A percentile compares a stretch with the other conserved stretches of the same genome.
These are phyloP conservation scores for Rubus parviflorus DNA, from an alignment of 306 rosid species.

Conservation along the genomic window DNA sequence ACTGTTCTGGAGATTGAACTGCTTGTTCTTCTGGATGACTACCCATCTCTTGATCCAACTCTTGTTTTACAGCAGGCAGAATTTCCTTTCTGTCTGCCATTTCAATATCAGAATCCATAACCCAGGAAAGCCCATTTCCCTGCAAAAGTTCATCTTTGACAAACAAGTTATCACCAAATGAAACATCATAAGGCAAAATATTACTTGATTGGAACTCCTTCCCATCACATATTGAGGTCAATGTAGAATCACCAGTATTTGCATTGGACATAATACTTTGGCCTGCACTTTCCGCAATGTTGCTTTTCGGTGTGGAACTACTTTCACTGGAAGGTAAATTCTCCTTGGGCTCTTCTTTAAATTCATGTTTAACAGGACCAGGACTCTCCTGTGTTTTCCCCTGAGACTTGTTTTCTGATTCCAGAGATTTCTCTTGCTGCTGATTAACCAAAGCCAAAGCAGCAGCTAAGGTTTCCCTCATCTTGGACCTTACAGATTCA, in stretches of 20 bases:
- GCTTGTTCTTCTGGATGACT: constrained; percentile 34
- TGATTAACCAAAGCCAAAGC: constrained; percentile 74
- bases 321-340: constrained; percentile 25
- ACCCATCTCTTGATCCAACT: constrained; percentile 35
- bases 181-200: constrained; percentile 65
- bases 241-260: constrained; percentile 31
- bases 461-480: constrained; percentile 85
- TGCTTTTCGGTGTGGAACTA: constrained; percentile 29
- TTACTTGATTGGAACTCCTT: constrained; percentile 60
- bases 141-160: constrained; percentile 92
- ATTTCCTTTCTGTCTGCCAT: constrained; percentile 41
- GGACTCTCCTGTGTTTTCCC: constrained; percentile 32
- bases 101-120: constrained; percentile 61
- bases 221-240: constrained; percentile 32
- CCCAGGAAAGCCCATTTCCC: constrained; percentile 98
- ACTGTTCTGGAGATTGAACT: constrained; percentile 46
- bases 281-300: constrained; percentile 30
- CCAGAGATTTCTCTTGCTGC: constrained; percentile 36
- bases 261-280: constrained; percentile 31
- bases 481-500: constrained; percentile 86
- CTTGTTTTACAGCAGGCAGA: constrained; percentile 42
- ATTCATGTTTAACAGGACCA: constrained; percentile 35
- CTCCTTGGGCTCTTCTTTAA: constrained; percentile 36
- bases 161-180: constrained; percentile 69
- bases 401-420: constrained; percentile 31